These are phyloP conservation scores for Pyrus betulifolia DNA, from an alignment of 306 rosid genomes.

Conservation along the genomic window DNA sequence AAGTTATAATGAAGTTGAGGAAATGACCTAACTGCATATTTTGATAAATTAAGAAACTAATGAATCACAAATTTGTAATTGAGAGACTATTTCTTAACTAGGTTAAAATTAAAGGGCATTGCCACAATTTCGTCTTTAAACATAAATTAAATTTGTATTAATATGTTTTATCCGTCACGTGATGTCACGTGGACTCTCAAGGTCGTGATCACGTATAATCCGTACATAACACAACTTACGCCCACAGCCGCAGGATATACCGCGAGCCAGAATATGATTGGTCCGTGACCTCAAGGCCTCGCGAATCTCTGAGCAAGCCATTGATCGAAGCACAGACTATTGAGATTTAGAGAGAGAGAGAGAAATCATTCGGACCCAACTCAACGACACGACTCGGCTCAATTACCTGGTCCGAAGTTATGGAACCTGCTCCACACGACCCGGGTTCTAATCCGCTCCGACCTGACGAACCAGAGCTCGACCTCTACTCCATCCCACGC, in stretches of 20 bases:
- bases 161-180: background rate
- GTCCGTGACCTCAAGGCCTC: background rate
- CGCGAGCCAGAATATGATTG: background rate
- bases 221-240: background rate
- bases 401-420: constrained; percentile 16
- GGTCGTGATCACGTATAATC: background rate
- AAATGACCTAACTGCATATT: accelerated
- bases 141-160: no score
- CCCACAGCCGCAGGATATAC: background rate
- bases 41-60: no score
- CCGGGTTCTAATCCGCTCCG: constrained; percentile 38
- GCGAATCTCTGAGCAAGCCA: background rate
- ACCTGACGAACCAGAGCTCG: constrained; percentile 74
- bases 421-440: constrained; percentile 48
- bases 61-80: no score
- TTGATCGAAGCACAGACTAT: background rate
- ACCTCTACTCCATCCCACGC: constrained; percentile 87
- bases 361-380: background rate
- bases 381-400: constrained; percentile 10
- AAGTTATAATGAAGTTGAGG: no score
- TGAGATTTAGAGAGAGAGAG: no score
- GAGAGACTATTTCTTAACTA: no score
- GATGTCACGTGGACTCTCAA: background rate
- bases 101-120: no score
- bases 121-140: no score